These are phyloP conservation scores for Juncus inflexus DNA, from an alignment of 176 grass and related monocot genomes.

Conservation along the genomic window DNA sequence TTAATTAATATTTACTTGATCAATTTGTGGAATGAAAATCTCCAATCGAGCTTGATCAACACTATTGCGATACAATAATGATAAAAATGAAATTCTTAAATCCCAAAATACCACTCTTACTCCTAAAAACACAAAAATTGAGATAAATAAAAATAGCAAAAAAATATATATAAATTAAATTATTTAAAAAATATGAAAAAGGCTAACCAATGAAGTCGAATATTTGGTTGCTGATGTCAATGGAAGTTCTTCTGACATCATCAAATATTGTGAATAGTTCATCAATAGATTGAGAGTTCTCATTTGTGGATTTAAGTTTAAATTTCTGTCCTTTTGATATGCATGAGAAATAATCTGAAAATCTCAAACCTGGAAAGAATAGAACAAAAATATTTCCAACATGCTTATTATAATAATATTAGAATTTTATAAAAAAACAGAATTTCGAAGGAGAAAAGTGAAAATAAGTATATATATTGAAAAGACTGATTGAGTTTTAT, in stretches of 20 bases:
- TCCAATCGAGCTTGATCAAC: constrained; percentile 62
- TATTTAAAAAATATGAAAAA: background rate
- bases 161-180: constrained; percentile 3
- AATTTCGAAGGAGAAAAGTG: constrained; percentile 7
- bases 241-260: constrained; percentile 65
- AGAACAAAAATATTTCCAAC: background rate
- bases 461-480: constrained; percentile 15
- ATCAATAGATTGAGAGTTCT: constrained; percentile 45
- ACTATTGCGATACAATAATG: constrained; percentile 61
- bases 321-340: constrained; percentile 33
- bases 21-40: constrained; percentile 63
- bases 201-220: constrained; percentile 72
- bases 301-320: constrained; percentile 4
- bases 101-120: constrained; percentile 74
- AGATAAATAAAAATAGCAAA: background rate
- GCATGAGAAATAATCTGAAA: constrained; percentile 53
- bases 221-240: constrained; percentile 49
- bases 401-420: no score
- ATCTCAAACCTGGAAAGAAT: constrained; percentile 36
- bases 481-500: constrained; percentile 15
- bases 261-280: constrained; percentile 90
- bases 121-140: constrained; percentile 34
- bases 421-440: constrained; percentile 4
- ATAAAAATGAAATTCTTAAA: constrained; percentile 69
- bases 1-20: constrained; percentile 43